Percentiles rank a stretch among this genome's conserved stretches.
Evolutionary conservation across 495 filamentous ascomycete species (phyloP).

Genomic region (Trichoderma asperelloides): DNA sequence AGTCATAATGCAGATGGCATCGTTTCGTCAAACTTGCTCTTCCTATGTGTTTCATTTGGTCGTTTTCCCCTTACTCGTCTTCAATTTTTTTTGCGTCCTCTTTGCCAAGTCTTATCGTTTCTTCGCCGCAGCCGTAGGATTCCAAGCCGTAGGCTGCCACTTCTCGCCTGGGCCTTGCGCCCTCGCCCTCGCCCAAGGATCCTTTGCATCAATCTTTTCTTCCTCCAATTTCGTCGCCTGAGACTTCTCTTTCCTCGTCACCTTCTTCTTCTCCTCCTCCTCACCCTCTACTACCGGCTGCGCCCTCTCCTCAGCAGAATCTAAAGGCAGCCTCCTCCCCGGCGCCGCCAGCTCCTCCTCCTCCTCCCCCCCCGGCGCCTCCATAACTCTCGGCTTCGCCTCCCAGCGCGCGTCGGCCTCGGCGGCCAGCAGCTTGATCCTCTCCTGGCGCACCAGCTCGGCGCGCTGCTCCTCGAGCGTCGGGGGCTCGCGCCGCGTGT

Average conservation of each 20-base stretch:
- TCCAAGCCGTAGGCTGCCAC: slow-evolving; percentile 75
- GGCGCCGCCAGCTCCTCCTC: slow-evolving; percentile 5
- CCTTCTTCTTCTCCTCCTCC: not conserved
- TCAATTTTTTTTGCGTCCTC: not conserved
- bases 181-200: slow-evolving; percentile 54
- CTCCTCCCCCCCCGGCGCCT: slow-evolving; percentile 18
- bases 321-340: slow-evolving; percentile 3
- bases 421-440: slow-evolving; percentile 65
- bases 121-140: slow-evolving; percentile 34
- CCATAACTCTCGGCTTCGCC: slow-evolving; percentile 48
- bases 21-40: not conserved
- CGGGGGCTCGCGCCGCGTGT: slow-evolving; percentile 63
- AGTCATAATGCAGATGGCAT: slow-evolving; percentile 10
- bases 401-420: slow-evolving; percentile 82
- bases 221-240: not conserved
- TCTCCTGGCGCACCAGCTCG: slow-evolving; percentile 57
- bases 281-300: not conserved
- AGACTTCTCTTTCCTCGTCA: slow-evolving; percentile 16
- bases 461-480: slow-evolving; percentile 62
- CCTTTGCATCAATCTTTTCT: slow-evolving; percentile 10
- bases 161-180: slow-evolving; percentile 51
- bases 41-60: not conserved
- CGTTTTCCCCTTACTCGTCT: not conserved
- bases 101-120: slow-evolving; percentile 14
- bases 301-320: not conserved